phyloP scores from a whole-genome alignment of 192 early-diverging fungal genomes.

The Umbelopsis sp. region DNA sequence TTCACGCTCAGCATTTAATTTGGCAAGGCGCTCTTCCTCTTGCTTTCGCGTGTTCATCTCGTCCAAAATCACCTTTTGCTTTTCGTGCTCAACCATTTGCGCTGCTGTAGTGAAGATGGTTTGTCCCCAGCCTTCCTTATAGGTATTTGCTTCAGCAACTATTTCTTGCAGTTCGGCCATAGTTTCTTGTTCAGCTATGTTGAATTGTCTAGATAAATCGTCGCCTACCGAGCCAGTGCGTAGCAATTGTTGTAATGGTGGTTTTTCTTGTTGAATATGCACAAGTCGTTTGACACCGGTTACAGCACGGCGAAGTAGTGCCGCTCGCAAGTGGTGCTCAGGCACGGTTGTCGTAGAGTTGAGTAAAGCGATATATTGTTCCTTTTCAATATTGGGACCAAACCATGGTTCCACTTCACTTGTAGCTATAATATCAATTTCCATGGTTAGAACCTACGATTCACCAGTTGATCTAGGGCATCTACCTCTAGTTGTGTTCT shows the following conservation, averaged over 20 bases:
- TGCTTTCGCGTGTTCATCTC: conserved; percentile 53
- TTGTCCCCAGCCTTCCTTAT: conserved; percentile 79
- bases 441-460: too few species aligned
- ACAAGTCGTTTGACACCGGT: conserved; percentile 73
- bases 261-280: conserved; percentile 82
- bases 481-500: too few species aligned
- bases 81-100: conserved; percentile 73
- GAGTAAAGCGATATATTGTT: conserved; percentile 67
- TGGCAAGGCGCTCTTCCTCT: conserved; percentile 51
- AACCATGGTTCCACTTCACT: conserved; percentile 72
- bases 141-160: conserved; percentile 80
- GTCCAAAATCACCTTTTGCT: conserved; percentile 48
- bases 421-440: conserved; percentile 17
- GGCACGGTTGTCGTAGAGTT: conserved; percentile 58
- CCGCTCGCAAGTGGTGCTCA: conserved; percentile 66
- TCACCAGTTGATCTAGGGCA: too few species aligned
- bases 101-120: conserved; percentile 83
- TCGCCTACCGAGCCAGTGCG: conserved; percentile 83
- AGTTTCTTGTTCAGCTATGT: conserved; percentile 76
- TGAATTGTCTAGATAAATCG: conserved; percentile 77
- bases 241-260: conserved; percentile 71
- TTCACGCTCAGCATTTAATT: conserved; percentile 46
- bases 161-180: conserved; percentile 80
- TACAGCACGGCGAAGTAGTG: conserved; percentile 82
- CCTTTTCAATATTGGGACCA: conserved; percentile 57